Conservation (phyloP, 2,329 filamentous ascomycete species). For the Epichloe hybrida region DNA sequence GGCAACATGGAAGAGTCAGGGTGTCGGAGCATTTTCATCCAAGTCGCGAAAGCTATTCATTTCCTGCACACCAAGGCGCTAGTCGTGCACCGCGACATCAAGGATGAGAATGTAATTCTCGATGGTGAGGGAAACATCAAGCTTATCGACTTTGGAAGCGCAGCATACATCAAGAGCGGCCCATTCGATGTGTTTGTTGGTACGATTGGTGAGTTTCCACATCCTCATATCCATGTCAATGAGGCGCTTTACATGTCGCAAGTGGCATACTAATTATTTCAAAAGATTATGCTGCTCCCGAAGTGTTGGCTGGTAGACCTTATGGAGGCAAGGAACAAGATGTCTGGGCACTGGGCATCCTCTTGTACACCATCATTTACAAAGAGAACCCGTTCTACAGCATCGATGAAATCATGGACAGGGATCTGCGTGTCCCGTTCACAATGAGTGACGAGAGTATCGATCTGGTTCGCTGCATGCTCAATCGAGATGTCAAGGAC, state of each 20-base stretch:
- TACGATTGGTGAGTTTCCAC: slow-evolving; percentile 65
- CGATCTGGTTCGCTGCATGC: slow-evolving; percentile 80
- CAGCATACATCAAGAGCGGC: slow-evolving; percentile 94
- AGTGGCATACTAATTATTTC: background rate
- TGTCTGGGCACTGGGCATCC: slow-evolving; percentile 92
- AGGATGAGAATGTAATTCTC: slow-evolving; percentile 94
- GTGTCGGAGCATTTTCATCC: slow-evolving; percentile 86
- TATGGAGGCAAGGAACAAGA: slow-evolving; percentile 96
- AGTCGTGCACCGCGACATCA: slow-evolving; percentile 96
- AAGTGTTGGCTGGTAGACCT: slow-evolving; percentile 81
- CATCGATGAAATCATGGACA: slow-evolving; percentile 98
- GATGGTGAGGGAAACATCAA: slow-evolving; percentile 94
- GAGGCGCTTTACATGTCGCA: background rate
- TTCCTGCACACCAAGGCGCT: slow-evolving; percentile 83
- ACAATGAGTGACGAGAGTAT: slow-evolving; percentile 85
- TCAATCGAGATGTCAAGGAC: slow-evolving; percentile 74
- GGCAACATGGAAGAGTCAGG: slow-evolving; percentile 94
- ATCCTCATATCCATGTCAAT: too few relatives aligned
- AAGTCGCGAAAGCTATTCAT: slow-evolving; percentile 79
- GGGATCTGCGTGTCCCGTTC: slow-evolving; percentile 82
- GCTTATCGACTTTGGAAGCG: slow-evolving; percentile 94
- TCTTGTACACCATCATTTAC: slow-evolving; percentile 97
- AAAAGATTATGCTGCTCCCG: slow-evolving; percentile 92
- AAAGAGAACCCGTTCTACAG: slow-evolving; percentile 99
- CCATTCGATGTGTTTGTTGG: slow-evolving; percentile 98